Base-by-base conservation (phyloP, 371 early-diverging fungal species). In the Synchytrium microbalum region DNA sequence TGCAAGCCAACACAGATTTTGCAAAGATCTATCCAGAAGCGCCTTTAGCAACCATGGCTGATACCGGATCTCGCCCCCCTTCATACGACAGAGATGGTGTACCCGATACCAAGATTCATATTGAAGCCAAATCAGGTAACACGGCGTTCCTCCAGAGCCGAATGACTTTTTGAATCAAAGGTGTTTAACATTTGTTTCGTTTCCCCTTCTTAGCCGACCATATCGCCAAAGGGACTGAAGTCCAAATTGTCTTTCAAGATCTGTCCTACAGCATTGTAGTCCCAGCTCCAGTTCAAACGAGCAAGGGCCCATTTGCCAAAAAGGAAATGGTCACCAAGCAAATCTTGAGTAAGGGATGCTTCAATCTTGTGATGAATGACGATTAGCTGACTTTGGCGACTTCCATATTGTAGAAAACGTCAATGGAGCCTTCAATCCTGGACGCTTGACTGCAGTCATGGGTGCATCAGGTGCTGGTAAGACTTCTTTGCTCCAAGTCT, bases 381-480 rank as follows among this genome's bases (percentile, higher is more conserved):
- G 19, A 23, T 58, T 23, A 19, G 60, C 54, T 31, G 54, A 54
- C 30, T 64, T 33, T 53, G 57, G 3, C 54, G 65, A 8, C 60
- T 59, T 24, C n/a, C 55, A 55, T 13, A 23, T 64, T 16, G n/a
- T 60, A 23, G 38, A 29, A 1, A 33, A 68, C 33, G 58, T 67
- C 8, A 55, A n/a, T 10, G 60, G 66, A 33, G 53, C 55, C 28
- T 70, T 74, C 32, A 60, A 66, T 32, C 67, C 71, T 1, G 65
- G 74, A n/a, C 64, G 66, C 24, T 59, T 74, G 54, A 67, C 71
- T 0, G 83, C 78, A 54, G 64, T 80, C 19, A 69, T 81, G 72
- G 82, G 82, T 8, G 72, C 75, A n/a, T 67, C 69, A 32, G 72
- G 73, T 51, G 91, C 83, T 0, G 87, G 92, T 52, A 92, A 92